Conservation (phyloP, 2,329 filamentous ascomycete genomes). For the Colletotrichum salicis region DNA sequence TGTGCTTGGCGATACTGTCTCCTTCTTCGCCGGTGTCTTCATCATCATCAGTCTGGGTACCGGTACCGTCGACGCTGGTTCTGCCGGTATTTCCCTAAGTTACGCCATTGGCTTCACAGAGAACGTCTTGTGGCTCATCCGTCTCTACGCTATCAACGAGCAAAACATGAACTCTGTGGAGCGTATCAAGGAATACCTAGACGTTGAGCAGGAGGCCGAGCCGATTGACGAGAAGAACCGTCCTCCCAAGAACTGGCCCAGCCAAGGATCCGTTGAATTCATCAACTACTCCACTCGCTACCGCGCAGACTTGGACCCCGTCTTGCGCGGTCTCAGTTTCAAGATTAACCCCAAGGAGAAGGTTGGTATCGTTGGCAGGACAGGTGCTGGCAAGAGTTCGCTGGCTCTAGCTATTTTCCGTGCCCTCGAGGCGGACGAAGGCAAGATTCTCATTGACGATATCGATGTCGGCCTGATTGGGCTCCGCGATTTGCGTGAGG, state of each 20-base stretch:
- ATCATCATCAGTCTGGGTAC: constrained; percentile 84
- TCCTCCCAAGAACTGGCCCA: constrained; percentile 85
- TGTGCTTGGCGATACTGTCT: constrained; percentile 86
- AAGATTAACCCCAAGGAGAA: constrained; percentile 88
- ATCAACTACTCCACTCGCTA: constrained; percentile 90
- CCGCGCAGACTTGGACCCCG: constrained; percentile 85
- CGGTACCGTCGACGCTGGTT: constrained; percentile 79
- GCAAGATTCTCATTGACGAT: constrained; percentile 89
- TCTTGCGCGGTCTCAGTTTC: constrained; percentile 85
- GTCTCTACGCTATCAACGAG: constrained; percentile 93
- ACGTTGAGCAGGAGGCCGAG: constrained; percentile 92
- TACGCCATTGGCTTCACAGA: constrained; percentile 98
- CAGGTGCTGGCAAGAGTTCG: constrained; percentile 96
- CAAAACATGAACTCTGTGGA: constrained; percentile 99
- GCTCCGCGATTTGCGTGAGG: constrained; percentile 90
- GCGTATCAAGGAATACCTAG: constrained; percentile 95
- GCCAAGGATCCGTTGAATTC: constrained; percentile 87
- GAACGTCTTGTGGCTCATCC: constrained; percentile 95
- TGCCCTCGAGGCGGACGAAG: constrained; percentile 88
- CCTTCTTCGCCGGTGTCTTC: constrained; percentile 93
- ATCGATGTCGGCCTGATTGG: constrained; percentile 92
- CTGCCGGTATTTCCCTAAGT: constrained; percentile 91
- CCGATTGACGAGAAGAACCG: constrained; percentile 81
- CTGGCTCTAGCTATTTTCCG: constrained; percentile 93
- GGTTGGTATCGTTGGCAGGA: constrained; percentile 94